These are phyloP conservation scores for Fermentozyma sake DNA, from an alignment of 1,139 yeast genomes.

Conservation along the genomic window DNA sequence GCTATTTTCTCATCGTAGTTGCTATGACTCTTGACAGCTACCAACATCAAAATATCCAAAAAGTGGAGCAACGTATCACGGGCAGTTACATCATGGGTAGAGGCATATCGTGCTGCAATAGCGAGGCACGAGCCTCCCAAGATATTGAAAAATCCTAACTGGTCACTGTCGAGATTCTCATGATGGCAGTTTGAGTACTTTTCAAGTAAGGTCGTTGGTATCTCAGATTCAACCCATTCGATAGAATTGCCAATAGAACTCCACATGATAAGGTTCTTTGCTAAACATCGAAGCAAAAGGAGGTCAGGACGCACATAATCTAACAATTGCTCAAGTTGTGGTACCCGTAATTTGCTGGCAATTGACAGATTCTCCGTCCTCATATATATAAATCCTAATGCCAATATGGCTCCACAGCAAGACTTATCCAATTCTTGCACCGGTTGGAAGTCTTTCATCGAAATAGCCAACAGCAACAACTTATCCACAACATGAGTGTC, in stretches of 20 bases:
- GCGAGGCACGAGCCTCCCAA: constrained; percentile 76
- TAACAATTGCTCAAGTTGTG: constrained; percentile 54
- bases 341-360: constrained; percentile 63
- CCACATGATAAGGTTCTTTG: constrained; percentile 79
- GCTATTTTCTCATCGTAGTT: constrained; percentile 63
- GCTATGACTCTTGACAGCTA: constrained; percentile 43
- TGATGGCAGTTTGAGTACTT: constrained; percentile 22
- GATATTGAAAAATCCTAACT: constrained; percentile 59
- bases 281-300: constrained; percentile 62
- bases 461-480: constrained; percentile 55
- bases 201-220: constrained; percentile 43
- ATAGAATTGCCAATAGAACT: constrained; percentile 47
- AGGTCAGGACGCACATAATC: constrained; percentile 83
- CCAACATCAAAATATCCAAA: constrained; percentile 57
- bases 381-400: constrained; percentile 70
- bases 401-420: constrained; percentile 76
- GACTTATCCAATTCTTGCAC: constrained; percentile 65
- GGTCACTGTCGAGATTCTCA: constrained; percentile 51
- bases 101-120: constrained; percentile 73
- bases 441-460: constrained; percentile 67
- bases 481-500: constrained; percentile 71
- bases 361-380: constrained; percentile 58
- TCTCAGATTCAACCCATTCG: constrained; percentile 59
- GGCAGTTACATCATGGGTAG: constrained; percentile 55
- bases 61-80: constrained; percentile 56